Evolutionary conservation across 768 basidiomycete genomes (phyloP).

Genomic region (Podaxis mareebaensis): DNA sequence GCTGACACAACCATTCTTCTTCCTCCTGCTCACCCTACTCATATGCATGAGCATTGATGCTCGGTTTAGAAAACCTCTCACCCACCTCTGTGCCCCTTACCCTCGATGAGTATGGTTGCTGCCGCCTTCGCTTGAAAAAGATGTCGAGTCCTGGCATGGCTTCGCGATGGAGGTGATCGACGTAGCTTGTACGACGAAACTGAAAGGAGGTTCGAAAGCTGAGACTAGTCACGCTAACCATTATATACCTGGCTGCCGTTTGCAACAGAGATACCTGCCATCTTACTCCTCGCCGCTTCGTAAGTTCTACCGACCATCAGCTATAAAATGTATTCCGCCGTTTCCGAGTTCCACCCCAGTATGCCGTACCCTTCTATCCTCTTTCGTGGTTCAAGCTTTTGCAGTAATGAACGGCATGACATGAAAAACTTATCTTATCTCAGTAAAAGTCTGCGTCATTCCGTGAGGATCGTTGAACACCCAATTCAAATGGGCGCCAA

Average conservation of each 20-base stretch:
- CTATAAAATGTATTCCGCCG: background rate
- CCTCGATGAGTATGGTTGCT: conserved; percentile 1
- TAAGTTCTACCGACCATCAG: background rate
- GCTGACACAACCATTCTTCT: conserved; percentile 4
- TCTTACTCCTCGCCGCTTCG: conserved; percentile 16
- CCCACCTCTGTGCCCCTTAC: conserved; percentile 5
- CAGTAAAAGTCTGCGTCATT: background rate
- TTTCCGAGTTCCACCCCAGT: conserved; percentile 7
- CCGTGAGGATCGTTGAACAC: background rate
- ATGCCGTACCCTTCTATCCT: background rate
- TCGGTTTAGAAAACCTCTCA: background rate
- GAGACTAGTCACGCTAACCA: background rate
- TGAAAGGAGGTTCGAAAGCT: background rate
- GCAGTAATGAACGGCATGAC: background rate
- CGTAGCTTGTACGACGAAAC: background rate
- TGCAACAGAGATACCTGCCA: background rate
- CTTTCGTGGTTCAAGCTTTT: background rate
- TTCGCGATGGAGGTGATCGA: background rate
- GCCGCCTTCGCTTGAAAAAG: background rate
- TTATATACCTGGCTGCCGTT: conserved; percentile 4
- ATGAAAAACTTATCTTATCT: background rate
- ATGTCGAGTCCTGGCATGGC: conserved; percentile 5
- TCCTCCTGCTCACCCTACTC: conserved; percentile 2
- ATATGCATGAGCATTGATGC: background rate
- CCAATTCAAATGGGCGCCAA: background rate